phyloP scores from a whole-genome alignment of 116 monocot species.

The Trichopus zeylanicus region DNA sequence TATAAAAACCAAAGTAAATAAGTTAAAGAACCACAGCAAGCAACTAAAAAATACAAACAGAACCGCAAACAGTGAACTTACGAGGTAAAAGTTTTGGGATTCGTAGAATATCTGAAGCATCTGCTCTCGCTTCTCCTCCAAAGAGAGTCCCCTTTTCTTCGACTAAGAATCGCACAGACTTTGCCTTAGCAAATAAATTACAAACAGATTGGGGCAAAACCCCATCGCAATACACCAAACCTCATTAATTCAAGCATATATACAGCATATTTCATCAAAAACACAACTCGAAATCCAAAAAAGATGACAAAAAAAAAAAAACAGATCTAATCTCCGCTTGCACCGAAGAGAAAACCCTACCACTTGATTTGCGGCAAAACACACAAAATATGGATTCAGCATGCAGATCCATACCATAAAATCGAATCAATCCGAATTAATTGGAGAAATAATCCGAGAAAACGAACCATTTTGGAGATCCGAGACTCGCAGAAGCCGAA shows the following conservation, averaged over 20 bases:
- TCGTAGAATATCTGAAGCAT: constrained; percentile 65
- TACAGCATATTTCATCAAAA: too few species aligned
- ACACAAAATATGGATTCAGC: too few species aligned
- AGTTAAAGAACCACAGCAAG: not conserved
- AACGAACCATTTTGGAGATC: not conserved
- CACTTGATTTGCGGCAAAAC: too few species aligned
- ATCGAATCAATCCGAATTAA: not conserved
- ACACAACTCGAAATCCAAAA: too few species aligned
- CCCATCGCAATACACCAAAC: too few species aligned
- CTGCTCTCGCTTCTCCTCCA: constrained; percentile 63
- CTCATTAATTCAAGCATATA: too few species aligned
- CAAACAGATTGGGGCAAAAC: not conserved
- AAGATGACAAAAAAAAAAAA: too few species aligned
- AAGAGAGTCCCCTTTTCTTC: constrained; percentile 53
- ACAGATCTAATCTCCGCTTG: too few species aligned
- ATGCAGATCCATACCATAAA: not conserved
- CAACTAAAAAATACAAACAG: not conserved
- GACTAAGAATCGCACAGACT: too few species aligned
- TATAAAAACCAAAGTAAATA: not conserved
- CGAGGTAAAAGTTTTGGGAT: constrained; percentile 53
- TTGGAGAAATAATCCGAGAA: not conserved
- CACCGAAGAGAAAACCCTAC: too few species aligned
- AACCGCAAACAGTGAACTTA: constrained; percentile 13
- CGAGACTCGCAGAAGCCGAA: not conserved
- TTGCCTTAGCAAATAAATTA: too few species aligned